Conservation (phyloP, 345 rosid species). For the Orychophragmus violaceus region DNA sequence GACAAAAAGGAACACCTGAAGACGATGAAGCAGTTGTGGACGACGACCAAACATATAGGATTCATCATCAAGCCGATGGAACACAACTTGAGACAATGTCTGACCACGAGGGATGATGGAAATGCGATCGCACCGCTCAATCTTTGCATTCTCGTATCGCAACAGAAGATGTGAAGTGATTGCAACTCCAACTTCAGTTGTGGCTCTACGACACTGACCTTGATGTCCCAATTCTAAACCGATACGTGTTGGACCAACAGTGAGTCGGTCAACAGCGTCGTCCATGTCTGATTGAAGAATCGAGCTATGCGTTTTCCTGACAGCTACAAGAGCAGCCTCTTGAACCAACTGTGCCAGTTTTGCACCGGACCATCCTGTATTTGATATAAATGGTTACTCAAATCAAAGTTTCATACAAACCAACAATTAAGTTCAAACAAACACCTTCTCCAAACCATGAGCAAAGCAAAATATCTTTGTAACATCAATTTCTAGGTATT, state of each 20-base stretch:
- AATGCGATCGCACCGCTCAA: constrained; percentile 80
- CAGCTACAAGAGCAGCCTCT: constrained; percentile 96
- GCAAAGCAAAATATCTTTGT: neutral
- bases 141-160: constrained; percentile 65
- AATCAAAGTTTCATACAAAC: constrained; percentile 12
- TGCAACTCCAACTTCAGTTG: constrained; percentile 90
- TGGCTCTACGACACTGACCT: constrained; percentile 91
- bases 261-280: constrained; percentile 87
- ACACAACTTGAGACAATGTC: constrained; percentile 78
- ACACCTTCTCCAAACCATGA: neutral
- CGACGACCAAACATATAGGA: constrained; percentile 84
- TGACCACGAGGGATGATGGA: constrained; percentile 91
- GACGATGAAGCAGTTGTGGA: constrained; percentile 86
- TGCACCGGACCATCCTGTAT: constrained; percentile 91
- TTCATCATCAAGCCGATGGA: constrained; percentile 83
- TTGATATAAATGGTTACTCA: constrained; percentile 1
- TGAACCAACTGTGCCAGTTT: constrained; percentile 82
- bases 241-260: constrained; percentile 83
- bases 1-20: constrained; percentile 48
- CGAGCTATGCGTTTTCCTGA: constrained; percentile 66
- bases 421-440: neutral
- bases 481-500: neutral
- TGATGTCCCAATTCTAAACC: constrained; percentile 74
- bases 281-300: constrained; percentile 81
- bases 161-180: constrained; percentile 77